Base-by-base conservation (phyloP, 2,329 filamentous ascomycete genomes). In the Cadophora sp. region DNA sequence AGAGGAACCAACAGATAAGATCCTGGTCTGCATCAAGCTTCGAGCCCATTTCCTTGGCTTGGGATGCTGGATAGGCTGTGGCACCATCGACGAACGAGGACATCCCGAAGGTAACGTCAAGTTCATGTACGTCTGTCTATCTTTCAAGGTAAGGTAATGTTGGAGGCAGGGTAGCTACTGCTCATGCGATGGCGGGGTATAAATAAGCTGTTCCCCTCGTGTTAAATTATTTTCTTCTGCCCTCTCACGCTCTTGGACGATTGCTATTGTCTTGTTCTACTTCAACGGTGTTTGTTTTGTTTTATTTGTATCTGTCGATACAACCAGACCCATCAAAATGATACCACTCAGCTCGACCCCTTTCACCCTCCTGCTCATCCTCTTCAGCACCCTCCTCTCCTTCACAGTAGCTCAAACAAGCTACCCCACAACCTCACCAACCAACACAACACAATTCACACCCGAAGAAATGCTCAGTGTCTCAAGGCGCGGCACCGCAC, bases 391-490 rank as follows among this genome's bases (percentile, higher is more conserved):
- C 26, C 12, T 64, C 29, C 4, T 43, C 19, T 60, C 55, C 31
- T 6, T 68, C 62, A 65, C 60, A 19, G 58, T n/a, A 9, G 55
- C 55, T 34, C 16, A 16, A 31, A 34, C 27, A 24, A 58, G 9
- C 43, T 55, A 67, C 64, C 68, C 68, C 50, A 50, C 51, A 4
- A 34, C 31, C 4, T 34, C 31, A 4, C 31, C 31, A 12, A 40
- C 19, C 67, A 73, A 66, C 62, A 55, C 64, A 37, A 56, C 69
- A 19, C 48, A 62, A 14, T 91, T 93, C 80, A 92, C 90, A 9
- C 91, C 91, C 5, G 86, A 92, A 82, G 90, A 92, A 74, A 85
- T 95, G 71, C 85, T 95, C 75, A 90, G 89, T 73, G 90, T 91
- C 9, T 91, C 92, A 29, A 87, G 92, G 68, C 88, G 92, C 62